A percentile compares a stretch with the other conserved stretches of the same genome.
Evolutionary conservation across 495 filamentous ascomycete species (phyloP).

Genomic region (Penicillium manginii): DNA sequence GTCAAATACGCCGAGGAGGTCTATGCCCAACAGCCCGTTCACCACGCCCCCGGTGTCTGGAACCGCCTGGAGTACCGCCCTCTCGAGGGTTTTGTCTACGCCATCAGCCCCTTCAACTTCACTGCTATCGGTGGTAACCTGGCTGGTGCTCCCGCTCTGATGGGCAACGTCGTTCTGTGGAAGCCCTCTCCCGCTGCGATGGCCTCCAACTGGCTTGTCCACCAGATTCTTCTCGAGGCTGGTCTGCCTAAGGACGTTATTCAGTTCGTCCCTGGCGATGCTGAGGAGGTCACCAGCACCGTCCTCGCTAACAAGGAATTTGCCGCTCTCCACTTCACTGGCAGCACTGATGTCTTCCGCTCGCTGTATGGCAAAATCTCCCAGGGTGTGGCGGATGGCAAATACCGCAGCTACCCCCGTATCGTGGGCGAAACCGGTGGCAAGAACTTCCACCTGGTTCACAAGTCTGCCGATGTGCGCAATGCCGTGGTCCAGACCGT

Average conservation of each 20-base stretch:
- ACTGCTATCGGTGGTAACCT: constrained; percentile 86
- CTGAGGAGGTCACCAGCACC: constrained; percentile 72
- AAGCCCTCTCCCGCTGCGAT: constrained; percentile 82
- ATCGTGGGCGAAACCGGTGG: constrained; percentile 87
- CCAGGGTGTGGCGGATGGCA: constrained; percentile 68
- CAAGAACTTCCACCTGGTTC: constrained; percentile 87
- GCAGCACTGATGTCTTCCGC: constrained; percentile 82
- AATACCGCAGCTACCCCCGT: constrained; percentile 76
- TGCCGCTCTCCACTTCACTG: constrained; percentile 80
- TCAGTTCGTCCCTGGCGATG: constrained; percentile 82
- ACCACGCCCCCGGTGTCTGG: constrained; percentile 79
- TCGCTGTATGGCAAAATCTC: constrained; percentile 77
- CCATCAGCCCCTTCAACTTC: constrained; percentile 87
- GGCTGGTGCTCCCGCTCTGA: constrained; percentile 71
- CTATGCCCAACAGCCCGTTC: constrained; percentile 79
- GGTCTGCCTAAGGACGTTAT: constrained; percentile 80
- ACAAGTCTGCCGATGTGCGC: constrained; percentile 71
- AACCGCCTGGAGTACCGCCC: constrained; percentile 83
- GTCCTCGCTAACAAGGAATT: constrained; percentile 73
- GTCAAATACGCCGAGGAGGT: constrained; percentile 87
- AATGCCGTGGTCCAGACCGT: constrained; percentile 80
- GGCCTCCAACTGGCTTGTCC: constrained; percentile 75
- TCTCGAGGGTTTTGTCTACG: constrained; percentile 86
- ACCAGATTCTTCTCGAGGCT: constrained; percentile 82
- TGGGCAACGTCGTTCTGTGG: constrained; percentile 89